Evolutionary conservation across 176 grass and related monocot species (phyloP).

Genomic region (Elaeis guineensis): DNA sequence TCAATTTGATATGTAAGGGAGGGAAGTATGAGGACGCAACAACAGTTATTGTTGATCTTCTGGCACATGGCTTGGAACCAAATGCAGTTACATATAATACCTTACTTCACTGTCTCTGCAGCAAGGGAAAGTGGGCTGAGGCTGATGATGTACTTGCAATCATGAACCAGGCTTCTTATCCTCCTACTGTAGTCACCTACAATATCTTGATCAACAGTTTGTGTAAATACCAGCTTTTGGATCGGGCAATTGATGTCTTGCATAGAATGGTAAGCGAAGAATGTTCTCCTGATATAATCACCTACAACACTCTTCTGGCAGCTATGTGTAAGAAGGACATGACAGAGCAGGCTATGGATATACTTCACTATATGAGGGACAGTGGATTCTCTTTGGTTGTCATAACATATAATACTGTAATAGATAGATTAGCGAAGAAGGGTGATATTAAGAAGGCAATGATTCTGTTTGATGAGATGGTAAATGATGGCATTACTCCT

Average conservation of each 20-base stretch:
- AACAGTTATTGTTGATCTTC: constrained; percentile 34
- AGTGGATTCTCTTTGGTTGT: constrained; percentile 45
- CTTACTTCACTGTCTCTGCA: constrained; percentile 53
- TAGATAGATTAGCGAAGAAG: constrained; percentile 64
- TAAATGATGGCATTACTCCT: constrained; percentile 39
- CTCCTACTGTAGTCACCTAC: constrained; percentile 55
- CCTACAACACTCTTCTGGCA: constrained; percentile 63
- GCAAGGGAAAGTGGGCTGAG: constrained; percentile 45
- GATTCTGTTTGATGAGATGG: constrained; percentile 60
- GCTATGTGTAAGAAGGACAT: constrained; percentile 52
- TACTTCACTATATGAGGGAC: constrained; percentile 44
- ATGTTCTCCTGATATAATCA: constrained; percentile 65
- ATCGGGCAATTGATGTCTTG: constrained; percentile 61
- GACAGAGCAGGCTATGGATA: constrained; percentile 45
- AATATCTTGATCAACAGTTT: constrained; percentile 77
- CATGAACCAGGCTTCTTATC: constrained; percentile 41
- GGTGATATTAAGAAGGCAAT: constrained; percentile 40
- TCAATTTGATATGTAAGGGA: constrained; percentile 54
- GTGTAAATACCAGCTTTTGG: constrained; percentile 49
- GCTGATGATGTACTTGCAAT: constrained; percentile 39
- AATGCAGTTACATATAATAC: constrained; percentile 65
- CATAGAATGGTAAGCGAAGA: constrained; percentile 42
- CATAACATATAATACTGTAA: constrained; percentile 65
- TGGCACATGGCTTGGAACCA: constrained; percentile 40
- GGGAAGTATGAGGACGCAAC: constrained; percentile 40